Evolutionary conservation across 2,329 filamentous ascomycete genomes (phyloP).

Genomic region (Curvularia eragrostidis): DNA sequence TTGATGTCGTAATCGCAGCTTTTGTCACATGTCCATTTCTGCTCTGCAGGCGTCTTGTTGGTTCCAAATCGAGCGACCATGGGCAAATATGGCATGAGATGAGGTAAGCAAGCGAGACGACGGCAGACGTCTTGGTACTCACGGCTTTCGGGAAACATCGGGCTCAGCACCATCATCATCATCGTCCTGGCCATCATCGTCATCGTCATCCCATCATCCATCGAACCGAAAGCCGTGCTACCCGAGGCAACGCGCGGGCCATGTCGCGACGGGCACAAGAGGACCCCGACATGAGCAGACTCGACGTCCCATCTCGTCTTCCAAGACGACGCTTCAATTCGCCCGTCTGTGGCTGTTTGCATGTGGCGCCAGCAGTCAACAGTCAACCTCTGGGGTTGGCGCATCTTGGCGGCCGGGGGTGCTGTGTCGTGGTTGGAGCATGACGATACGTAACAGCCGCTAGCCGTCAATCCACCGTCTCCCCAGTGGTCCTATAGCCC

Average conservation of each 20-base stretch:
- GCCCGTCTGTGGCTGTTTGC: conserved; percentile 13
- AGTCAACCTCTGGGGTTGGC: conserved; percentile 9
- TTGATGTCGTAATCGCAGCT: background rate
- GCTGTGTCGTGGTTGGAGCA: conserved; percentile 24
- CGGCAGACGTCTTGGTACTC: conserved; percentile 2
- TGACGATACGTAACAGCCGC: conserved; percentile 24
- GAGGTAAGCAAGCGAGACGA: conserved; percentile 2
- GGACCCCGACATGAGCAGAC: background rate
- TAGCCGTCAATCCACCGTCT: conserved; percentile 22
- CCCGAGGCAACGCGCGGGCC: background rate
- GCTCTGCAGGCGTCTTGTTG: background rate
- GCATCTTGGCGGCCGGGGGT: conserved; percentile 26
- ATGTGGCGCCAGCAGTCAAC: conserved; percentile 18
- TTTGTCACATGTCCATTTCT: background rate
- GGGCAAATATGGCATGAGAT: background rate
- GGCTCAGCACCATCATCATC: conserved; percentile 8
- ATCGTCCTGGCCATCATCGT: background rate
- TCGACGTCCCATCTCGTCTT: background rate
- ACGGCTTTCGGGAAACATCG: conserved; percentile 15
- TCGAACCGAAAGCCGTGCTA: conserved; percentile 1
- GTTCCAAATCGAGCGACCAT: background rate
- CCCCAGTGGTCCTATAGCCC: conserved; percentile 25
- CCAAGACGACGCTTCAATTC: background rate
- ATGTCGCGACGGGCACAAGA: too few species aligned
- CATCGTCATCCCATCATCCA: background rate